Base-by-base conservation (phyloP, 2,329 filamentous ascomycete genomes). In the Arthrinium phaeospermum region DNA sequence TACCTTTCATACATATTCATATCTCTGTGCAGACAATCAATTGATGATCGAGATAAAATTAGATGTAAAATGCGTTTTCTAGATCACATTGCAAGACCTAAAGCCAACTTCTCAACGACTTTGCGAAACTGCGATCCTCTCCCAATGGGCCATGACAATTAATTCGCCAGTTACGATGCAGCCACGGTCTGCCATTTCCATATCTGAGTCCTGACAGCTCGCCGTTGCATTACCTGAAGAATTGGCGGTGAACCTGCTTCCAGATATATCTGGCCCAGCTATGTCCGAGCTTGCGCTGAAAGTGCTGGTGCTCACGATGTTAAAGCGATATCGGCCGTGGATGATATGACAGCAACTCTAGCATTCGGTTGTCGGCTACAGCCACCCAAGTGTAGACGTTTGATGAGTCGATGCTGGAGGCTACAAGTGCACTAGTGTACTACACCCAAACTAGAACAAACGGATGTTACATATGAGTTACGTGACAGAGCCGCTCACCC, bases 401-500 rank as follows among this genome's bases (percentile, higher is more conserved):
- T 5, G 4, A 37, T 61, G 53, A 61, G 53, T 61, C 53, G 30
- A 37, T 19, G 34, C 53, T 61, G 53, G 53, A n/a, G 16, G 19
- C n/a, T 22, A 37, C 8, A 22, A 16, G 0, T 37, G 30, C 53
- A 22, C 53, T 61, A 61, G 10, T 16, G 51, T 57, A 27, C 27
- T 57, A 7, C 51, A 27, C 51, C 14, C 22, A 57, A 27, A 34
- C 34, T 14, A 34, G 16, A 12, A 34, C 51, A 34, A 34, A 16
- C 27, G 34, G 27, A 19, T 22, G 53, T 61, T 61, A 61, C 53
- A 61, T 61, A 61, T 37, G 53, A 61, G 53, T 61, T 61, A 61
- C 53, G 53, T 61, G 53, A 61, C 53, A 37, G 30, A 37, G 53
- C 53, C 53, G 53, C 53, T 30, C 16, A 37, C 30, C 53, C 53